Evolutionary conservation across 352 stramenopile genomes (phyloP).

Genomic region (Globisporangium acanthophoron): DNA sequence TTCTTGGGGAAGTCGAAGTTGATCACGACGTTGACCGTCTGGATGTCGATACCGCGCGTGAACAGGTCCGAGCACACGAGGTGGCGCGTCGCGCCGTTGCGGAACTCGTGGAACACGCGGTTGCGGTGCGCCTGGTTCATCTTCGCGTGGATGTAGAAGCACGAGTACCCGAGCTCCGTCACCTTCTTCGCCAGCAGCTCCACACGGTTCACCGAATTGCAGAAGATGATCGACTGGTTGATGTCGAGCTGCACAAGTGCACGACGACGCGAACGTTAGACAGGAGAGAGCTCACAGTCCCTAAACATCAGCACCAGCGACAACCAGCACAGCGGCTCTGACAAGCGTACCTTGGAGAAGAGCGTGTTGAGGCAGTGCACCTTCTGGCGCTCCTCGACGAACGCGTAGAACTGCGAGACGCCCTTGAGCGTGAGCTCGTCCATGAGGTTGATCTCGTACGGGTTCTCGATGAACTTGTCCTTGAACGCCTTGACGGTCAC

Average conservation of each 20-base stretch:
- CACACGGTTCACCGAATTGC: conserved; percentile 99
- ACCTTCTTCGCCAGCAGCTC: conserved; percentile 99
- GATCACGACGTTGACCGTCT: conserved; percentile 99
- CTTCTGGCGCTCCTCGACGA: conserved; percentile 99
- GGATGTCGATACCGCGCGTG: conserved; percentile 99
- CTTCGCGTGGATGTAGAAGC: conserved; percentile 99
- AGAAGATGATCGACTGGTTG: conserved; percentile 99
- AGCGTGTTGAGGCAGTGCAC: conserved; percentile 99
- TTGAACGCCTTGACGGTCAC: conserved; percentile 99
- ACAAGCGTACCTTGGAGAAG: conserved; percentile 87
- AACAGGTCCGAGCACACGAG: conserved; percentile 99
- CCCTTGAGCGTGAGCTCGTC: conserved; percentile 98
- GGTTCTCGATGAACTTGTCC: conserved; percentile 97
- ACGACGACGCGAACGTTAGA: background rate
- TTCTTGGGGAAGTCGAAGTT: conserved; percentile 99
- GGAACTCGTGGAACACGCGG: conserved; percentile 99
- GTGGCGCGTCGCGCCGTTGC: conserved; percentile 95
- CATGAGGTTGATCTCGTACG: conserved; percentile 99
- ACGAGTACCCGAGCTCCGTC: conserved; percentile 98
- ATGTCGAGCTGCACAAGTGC: conserved; percentile 91
- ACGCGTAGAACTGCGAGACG: conserved; percentile 99
- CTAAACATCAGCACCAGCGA: no score
- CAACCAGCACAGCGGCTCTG: no score
- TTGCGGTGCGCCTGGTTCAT: conserved; percentile 99
- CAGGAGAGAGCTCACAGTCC: no score